Conservation (phyloP, 768 basidiomycete genomes). For the Rhodotorula diobovata region DNA sequence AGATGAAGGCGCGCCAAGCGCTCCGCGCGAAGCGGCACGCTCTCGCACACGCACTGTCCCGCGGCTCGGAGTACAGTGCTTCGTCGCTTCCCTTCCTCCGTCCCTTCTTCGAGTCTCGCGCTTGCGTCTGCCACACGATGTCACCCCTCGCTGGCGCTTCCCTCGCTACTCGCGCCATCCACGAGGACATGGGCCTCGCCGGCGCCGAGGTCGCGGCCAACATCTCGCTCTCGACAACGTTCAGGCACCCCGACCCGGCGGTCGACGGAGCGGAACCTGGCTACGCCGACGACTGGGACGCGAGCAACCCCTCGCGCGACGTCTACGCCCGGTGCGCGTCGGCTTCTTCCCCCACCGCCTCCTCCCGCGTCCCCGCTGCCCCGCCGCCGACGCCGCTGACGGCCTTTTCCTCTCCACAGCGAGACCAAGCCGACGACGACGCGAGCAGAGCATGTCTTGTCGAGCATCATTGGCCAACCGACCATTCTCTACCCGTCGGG, state of each 20-base stretch:
- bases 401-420: background rate
- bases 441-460: slow-evolving; percentile 63
- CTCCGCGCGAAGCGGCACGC: no score
- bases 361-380: slow-evolving; percentile 52
- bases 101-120: background rate
- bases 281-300: slow-evolving; percentile 46
- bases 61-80: no score
- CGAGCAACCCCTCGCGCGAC: slow-evolving; percentile 58
- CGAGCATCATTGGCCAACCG: slow-evolving; percentile 28
- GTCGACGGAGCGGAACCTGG: slow-evolving; percentile 9
- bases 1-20: no score
- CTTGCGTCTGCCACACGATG: background rate
- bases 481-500: slow-evolving; percentile 55
- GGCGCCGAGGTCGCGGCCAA: slow-evolving; percentile 23
- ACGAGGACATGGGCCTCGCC: slow-evolving; percentile 12
- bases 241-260: slow-evolving; percentile 32
- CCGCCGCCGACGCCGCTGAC: background rate
- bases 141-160: background rate
- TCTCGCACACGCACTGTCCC: no score
- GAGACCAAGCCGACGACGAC: slow-evolving; percentile 39
- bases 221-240: slow-evolving; percentile 35
- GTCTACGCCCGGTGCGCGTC: slow-evolving; percentile 70
- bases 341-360: slow-evolving; percentile 48
- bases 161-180: slow-evolving; percentile 13
- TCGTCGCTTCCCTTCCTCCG: background rate